Conservation (phyloP, 805 yeast species). For the Saturnispora gosingensis region DNA sequence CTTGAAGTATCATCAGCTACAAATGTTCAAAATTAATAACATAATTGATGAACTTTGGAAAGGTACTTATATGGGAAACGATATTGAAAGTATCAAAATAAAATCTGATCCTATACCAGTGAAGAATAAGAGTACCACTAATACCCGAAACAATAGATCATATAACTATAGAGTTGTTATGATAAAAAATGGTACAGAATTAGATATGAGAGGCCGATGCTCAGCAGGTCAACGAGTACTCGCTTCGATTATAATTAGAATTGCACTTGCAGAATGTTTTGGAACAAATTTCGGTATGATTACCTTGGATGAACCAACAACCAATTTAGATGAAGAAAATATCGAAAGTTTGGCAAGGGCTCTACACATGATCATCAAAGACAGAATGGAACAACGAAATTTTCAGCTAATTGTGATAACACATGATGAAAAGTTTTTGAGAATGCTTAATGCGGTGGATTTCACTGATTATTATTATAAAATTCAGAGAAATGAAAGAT, state of each 20-base stretch:
- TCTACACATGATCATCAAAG: constrained; percentile 61
- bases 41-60: constrained; percentile 91
- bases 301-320: constrained; percentile 96
- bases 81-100: constrained; percentile 83
- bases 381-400: constrained; percentile 69
- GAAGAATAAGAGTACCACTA: constrained; percentile 27
- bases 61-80: constrained; percentile 88
- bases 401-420: constrained; percentile 94
- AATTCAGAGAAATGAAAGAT: constrained; percentile 71
- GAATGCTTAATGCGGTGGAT: constrained; percentile 73
- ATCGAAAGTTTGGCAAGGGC: constrained; percentile 81
- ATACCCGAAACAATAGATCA: constrained; percentile 39
- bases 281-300: constrained; percentile 93
- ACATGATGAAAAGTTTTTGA: constrained; percentile 87
- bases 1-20: constrained; percentile 81
- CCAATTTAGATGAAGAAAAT: constrained; percentile 85
- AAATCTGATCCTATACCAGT: constrained; percentile 61
- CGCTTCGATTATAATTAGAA: constrained; percentile 82
- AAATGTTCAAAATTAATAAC: constrained; percentile 87
- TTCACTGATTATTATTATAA: constrained; percentile 84
- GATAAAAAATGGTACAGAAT: constrained; percentile 84
- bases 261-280: constrained; percentile 92
- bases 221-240: constrained; percentile 96
- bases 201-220: constrained; percentile 97
- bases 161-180: constrained; percentile 92